Base-by-base conservation (phyloP, 345 rosid genomes). In the Litchi chinensis region DNA sequence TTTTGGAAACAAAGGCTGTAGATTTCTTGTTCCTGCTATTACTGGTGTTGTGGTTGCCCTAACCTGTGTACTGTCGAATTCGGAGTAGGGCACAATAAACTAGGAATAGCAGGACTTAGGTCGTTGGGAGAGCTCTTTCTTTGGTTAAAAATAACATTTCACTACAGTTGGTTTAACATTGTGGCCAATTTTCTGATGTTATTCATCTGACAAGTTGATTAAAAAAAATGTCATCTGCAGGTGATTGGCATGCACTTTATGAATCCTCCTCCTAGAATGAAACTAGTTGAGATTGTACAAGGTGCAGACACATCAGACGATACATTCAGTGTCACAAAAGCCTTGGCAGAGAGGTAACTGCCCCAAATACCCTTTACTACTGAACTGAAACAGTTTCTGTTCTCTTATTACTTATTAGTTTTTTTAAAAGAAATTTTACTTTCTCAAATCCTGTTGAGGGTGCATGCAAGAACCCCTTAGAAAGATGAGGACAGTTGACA, bases 211-310 rank as follows among this genome's bases (percentile, higher is more conserved):
- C 48, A 9, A 74, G 69, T 75, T 46, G 10, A 37, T 57, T 41
- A 67, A 44, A 44, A 28, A 69, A 68, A 64, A 73, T 56, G 3
- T 68, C n/a, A 6, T 70, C 44, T 83, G 74, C 80, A 87, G 99
- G 95, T 92, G 57, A 87, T 95, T 50, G 98, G 98, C 60, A 95
- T 95, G 98, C 98, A 92, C 79, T 93, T 95, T 76, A 92, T 93
- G 97, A 93, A 95, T 82, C 99, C 98, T 83, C 98, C 98, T 78
- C 98, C 98, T n/a, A 26, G 89, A 77, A 95, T 95, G 99, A 93
- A 91, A 84, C 79, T 93, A 56, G 97, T 93, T 37, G 99, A 93
- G 92, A 87, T 95, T 78, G 84, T 95, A 5, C 91, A 92, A 18
- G 95, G 99, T n/a, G 92, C 94, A 1, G 92, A 92, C 72, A 93